These are phyloP conservation scores for Aspergillus thermomutatus DNA, from an alignment of 2,329 filamentous ascomycete species.

Conservation along the genomic window DNA sequence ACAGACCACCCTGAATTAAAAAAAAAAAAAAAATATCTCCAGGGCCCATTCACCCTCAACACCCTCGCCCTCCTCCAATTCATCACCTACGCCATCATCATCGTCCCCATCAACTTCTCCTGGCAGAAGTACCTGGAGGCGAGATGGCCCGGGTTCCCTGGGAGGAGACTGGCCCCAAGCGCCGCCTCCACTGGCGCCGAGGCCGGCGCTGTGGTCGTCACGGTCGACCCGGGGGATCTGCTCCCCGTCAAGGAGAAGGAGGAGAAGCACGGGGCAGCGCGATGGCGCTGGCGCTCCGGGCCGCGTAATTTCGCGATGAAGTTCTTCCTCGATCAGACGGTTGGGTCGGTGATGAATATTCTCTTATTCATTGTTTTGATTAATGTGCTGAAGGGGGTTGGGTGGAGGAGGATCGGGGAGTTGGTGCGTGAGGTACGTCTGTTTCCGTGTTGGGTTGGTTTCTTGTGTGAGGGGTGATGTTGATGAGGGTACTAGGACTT, in stretches of 20 bases:
- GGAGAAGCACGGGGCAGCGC: conserved; percentile 60
- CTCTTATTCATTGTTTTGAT: conserved; percentile 56
- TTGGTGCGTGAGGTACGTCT: conserved; percentile 32
- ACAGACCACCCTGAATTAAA: not conserved
- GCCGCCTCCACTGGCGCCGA: too few relatives aligned
- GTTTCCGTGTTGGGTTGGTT: not conserved
- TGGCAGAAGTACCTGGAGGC: conserved; percentile 81
- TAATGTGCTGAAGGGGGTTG: conserved; percentile 39
- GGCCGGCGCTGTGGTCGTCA: not conserved
- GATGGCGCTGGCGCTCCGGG: conserved; percentile 27
- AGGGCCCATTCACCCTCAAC: conserved; percentile 63
- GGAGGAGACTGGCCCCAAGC: conserved; percentile 4
- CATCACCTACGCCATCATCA: conserved; percentile 67
- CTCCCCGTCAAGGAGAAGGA: conserved; percentile 47
- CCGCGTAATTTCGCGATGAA: conserved; percentile 51
- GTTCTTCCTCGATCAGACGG: conserved; percentile 56
- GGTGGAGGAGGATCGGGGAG: conserved; percentile 23
- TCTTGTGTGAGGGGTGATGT: not conserved
- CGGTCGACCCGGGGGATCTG: not conserved
- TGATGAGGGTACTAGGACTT: conserved; percentile 52
- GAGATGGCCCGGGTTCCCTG: conserved; percentile 64
- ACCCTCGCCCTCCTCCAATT: conserved; percentile 71
- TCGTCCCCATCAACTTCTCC: conserved; percentile 76
- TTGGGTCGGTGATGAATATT: conserved; percentile 56
- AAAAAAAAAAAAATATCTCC: too few relatives aligned